phyloP scores from a whole-genome alignment of 2,329 filamentous ascomycete genomes.

The Tolypocladium ovalisporum region DNA sequence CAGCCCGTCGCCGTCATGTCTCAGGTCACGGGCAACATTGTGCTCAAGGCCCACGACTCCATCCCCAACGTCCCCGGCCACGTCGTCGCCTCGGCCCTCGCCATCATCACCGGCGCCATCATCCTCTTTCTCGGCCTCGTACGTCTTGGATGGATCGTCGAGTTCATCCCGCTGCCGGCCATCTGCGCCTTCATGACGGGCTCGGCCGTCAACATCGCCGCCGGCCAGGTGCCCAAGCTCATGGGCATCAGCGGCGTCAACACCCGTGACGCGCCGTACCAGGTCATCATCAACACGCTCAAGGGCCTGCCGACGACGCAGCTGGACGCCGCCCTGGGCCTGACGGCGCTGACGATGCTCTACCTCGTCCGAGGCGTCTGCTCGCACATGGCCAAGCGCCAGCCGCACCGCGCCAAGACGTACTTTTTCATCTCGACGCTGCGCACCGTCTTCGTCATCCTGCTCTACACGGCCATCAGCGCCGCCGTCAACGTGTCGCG shows the following conservation, averaged over 20 bases:
- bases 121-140: slow-evolving; percentile 37
- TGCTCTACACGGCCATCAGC: slow-evolving; percentile 70
- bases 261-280: slow-evolving; percentile 36
- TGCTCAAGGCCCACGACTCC: slow-evolving; percentile 25
- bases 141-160: slow-evolving; percentile 42
- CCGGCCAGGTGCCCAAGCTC: slow-evolving; percentile 38
- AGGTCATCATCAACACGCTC: slow-evolving; percentile 39
- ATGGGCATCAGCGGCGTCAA: slow-evolving; percentile 39
- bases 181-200: slow-evolving; percentile 46
- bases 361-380: slow-evolving; percentile 56
- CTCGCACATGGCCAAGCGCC: slow-evolving; percentile 51
- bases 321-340: slow-evolving; percentile 63
- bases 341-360: slow-evolving; percentile 57
- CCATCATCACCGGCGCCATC: slow-evolving; percentile 36
- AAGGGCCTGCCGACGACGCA: slow-evolving; percentile 35
- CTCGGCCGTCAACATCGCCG: slow-evolving; percentile 37
- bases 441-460: slow-evolving; percentile 68
- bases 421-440: slow-evolving; percentile 74
- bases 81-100: slow-evolving; percentile 34
- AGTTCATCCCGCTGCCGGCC: slow-evolving; percentile 40
- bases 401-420: slow-evolving; percentile 54
- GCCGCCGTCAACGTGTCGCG: slow-evolving; percentile 56
- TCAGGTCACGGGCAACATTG: slow-evolving; percentile 38
- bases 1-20: slow-evolving; percentile 46
- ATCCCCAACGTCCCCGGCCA: slow-evolving; percentile 29